Conservation (phyloP, 495 filamentous ascomycete genomes). For the Podospora anserina region DNA sequence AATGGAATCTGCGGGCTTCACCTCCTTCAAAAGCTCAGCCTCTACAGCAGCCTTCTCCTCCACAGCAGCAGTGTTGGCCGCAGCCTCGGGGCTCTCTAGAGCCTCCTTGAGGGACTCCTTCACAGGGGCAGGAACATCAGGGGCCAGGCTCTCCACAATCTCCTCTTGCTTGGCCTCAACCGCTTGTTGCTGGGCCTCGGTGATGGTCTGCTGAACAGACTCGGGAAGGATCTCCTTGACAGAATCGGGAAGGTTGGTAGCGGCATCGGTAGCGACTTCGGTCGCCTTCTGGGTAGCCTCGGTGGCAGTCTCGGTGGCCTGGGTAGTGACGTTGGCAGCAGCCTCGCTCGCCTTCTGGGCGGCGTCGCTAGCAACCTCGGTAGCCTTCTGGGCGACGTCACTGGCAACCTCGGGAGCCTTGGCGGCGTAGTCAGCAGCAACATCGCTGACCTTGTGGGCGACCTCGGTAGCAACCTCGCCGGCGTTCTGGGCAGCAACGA, state of each 20-base stretch:
- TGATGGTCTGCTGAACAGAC: conserved; percentile 1
- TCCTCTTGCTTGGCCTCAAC: conserved; percentile 23
- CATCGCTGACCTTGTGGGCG: conserved; percentile 12
- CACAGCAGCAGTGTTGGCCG: conserved; percentile 62
- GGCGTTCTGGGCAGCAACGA: conserved; percentile 34
- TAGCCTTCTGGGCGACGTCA: not conserved
- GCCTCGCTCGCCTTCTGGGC: conserved; percentile 8
- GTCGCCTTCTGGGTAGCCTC: conserved; percentile 26
- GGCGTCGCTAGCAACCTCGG: conserved; percentile 8
- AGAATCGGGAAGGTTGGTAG: conserved; percentile 10
- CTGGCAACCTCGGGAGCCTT: conserved; percentile 9
- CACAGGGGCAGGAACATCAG: conserved; percentile 66
- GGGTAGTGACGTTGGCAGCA: conserved; percentile 17
- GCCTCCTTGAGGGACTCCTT: conserved; percentile 68
- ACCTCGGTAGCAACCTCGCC: conserved; percentile 33
- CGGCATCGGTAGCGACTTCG: not conserved
- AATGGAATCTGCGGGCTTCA: conserved; percentile 11
- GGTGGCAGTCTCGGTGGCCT: conserved; percentile 16
- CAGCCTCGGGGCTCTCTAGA: conserved; percentile 64
- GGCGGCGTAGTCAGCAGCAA: not conserved
- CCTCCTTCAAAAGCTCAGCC: conserved; percentile 54
- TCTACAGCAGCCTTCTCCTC: conserved; percentile 77
- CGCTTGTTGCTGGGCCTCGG: conserved; percentile 4
- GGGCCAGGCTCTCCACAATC: conserved; percentile 37
- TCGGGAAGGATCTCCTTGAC: conserved; percentile 26